Evolutionary conservation across 768 basidiomycete genomes (phyloP), one percentile per base, ranked within the genome.

Genomic region (Lentinula sp.): DNA sequence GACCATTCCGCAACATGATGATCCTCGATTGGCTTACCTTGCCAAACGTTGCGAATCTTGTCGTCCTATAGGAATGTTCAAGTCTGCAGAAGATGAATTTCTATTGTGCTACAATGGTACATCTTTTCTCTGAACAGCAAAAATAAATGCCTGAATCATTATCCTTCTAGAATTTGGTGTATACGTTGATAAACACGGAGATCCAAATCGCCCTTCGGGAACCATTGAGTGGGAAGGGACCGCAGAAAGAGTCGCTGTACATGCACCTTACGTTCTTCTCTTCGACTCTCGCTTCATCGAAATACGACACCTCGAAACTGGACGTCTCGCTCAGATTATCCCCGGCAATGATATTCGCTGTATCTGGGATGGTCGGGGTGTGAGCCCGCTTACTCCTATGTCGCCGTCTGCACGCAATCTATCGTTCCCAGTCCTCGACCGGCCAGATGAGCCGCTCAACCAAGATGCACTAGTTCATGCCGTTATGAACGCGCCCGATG

Each of bases 151-250:
- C 23, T 56, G 28, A 35, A 45, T 36, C 16, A 59, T 58, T 57
- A 48, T 13, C 28, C 42, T 36, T 61, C 23, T 64, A 92, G 92
- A 94, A 72, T 95, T 97, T 63, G 95, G 94, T 10, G 80, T 97
- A 42, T 96, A 91, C 67, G 94, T 97, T 33, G 87, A 95, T 72
- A 87, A 91, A 41, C 91, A 94, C 61, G 95, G 95, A n/a, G 86
- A 89, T 59, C 91, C 92, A 1, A 90, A 86, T 66, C 85, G 92
- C 35, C 66, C 75, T 6, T 76, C 81, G 16, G 82, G 84, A 18
- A 86, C 86, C 4, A 89, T 97, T 59, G 95, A 98, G 72, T 98
- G 94, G 93, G 95, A 98, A 72, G 93, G 94, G 16, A 88, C 84
- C 0, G 93, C 92, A 0, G 92, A 95, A 65, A 86, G 86, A 36